These are phyloP conservation scores for Plantago coronopus DNA, from an alignment of 305 asterid species.

Conservation along the genomic window DNA sequence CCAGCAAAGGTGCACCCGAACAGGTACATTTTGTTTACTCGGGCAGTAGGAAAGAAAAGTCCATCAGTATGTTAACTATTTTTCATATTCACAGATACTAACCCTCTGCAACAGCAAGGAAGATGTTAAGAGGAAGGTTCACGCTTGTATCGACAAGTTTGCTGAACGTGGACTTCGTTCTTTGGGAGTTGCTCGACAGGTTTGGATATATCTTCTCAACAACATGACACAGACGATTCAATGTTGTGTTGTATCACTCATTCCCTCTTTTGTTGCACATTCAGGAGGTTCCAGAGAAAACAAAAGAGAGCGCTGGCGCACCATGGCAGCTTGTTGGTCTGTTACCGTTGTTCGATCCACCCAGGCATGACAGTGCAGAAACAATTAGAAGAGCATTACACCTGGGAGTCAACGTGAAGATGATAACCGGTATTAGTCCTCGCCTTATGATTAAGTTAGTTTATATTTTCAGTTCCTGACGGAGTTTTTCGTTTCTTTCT, in stretches of 20 bases:
- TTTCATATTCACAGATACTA: slow-evolving; percentile 30
- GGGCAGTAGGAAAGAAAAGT: background rate
- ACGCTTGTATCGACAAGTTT: slow-evolving; percentile 56
- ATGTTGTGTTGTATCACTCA: slow-evolving; percentile 5
- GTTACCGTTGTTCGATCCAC: slow-evolving; percentile 81
- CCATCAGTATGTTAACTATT: background rate
- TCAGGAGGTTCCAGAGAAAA: slow-evolving; percentile 70
- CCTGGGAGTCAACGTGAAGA: slow-evolving; percentile 86
- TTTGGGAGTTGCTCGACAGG: slow-evolving; percentile 72
- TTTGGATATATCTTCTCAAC: slow-evolving; percentile 17
- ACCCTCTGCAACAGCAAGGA: slow-evolving; percentile 48
- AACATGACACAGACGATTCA: background rate
- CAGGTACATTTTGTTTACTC: slow-evolving; percentile 41
- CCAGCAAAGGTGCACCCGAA: slow-evolving; percentile 91
- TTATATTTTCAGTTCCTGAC: no score
- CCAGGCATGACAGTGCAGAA: slow-evolving; percentile 86
- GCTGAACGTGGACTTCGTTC: slow-evolving; percentile 93
- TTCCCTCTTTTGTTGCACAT: background rate
- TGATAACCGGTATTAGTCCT: slow-evolving; percentile 61
- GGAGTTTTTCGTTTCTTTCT: background rate
- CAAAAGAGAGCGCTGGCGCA: slow-evolving; percentile 63
- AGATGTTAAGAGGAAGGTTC: slow-evolving; percentile 59
- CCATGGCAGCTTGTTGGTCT: slow-evolving; percentile 85
- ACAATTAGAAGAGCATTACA: slow-evolving; percentile 72
- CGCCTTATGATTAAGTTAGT: background rate